phyloP scores from a whole-genome alignment of 495 filamentous ascomycete species.

The Neurospora intermedia region DNA sequence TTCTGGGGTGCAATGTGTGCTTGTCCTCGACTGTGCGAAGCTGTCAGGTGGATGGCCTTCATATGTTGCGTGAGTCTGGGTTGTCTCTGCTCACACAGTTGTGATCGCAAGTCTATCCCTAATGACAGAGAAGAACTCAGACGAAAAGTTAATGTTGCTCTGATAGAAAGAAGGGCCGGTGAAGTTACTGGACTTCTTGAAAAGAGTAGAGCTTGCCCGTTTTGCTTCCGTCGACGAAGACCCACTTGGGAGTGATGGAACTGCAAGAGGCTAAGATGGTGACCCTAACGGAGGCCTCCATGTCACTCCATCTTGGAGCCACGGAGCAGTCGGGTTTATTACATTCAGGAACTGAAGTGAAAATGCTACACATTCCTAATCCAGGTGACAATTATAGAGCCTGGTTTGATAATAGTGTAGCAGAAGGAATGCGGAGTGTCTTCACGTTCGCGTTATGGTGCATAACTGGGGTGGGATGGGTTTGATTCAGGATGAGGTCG shows the following conservation, averaged over 20 bases:
- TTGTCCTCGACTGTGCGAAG: neutral
- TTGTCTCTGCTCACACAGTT: neutral
- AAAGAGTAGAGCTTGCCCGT: neutral
- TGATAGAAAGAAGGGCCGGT: neutral
- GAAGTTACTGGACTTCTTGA: neutral
- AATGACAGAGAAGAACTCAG: neutral
- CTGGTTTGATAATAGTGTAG: neutral
- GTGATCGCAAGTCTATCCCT: neutral
- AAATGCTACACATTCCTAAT: neutral
- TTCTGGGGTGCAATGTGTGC: neutral
- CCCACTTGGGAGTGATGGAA: neutral
- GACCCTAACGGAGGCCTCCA: neutral
- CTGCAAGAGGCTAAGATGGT: neutral
- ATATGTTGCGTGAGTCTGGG: neutral
- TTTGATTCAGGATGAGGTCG: neutral
- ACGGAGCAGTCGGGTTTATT: too few species aligned
- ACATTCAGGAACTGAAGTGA: neutral
- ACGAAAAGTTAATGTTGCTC: neutral
- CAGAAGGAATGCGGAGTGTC: neutral
- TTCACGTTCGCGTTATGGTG: neutral
- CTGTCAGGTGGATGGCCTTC: neutral
- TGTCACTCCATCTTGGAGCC: neutral
- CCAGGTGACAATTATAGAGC: neutral
- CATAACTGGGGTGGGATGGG: neutral
- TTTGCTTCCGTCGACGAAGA: neutral